Evolutionary conservation across 1,139 yeast genomes (phyloP), one percentile per base, ranked within the genome.

Genomic region (Hemisphaericaspora lyxosophila): DNA sequence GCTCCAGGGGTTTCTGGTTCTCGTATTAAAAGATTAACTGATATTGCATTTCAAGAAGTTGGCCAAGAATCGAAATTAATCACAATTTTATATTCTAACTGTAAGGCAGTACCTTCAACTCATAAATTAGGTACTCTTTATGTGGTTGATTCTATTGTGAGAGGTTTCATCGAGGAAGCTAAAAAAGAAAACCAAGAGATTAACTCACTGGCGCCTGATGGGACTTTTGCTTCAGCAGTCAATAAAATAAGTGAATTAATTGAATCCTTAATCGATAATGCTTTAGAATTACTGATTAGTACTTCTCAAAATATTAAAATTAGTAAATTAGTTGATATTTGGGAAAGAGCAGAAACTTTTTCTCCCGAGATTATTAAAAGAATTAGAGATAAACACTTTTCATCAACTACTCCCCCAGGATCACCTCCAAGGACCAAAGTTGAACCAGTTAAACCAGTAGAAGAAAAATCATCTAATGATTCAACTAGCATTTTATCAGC

Each of bases 1-100:
- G 82, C 96, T 19, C 94, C 94, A 16, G 97, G 98, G 43, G 95
- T 92, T 41, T 89, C 97, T 25, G 97, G 97, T 30, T 81, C 96
- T 43, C 89, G 96, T 67, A 92, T 92, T 60, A 86, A 87, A 60
- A 83, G 82, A 55, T 71, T 89, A 55, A 85, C 92, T 34, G 86
- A 85, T 41, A 61, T 85, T 44, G 95, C 96, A 35, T 72, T 83
- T 45, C 78, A 76, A 50, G 79, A 89, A 60, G 85, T 60, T 39
- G 52, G 57, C 53, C 64, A 68, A 32, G 88, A 82, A 57, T 72
- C 83, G 17, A 72, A 73, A 43, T 60, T 86, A 41, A 73, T 83
- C 39, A 74, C 80, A 42, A 70, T 73, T 45, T 71, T 85, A 48
- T 78, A 75, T 58, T 70, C 84, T 40, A 82, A 84, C 61, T 78